Evolutionary conservation across 768 basidiomycete species (phyloP).

Genomic region (Mycena filopes): DNA sequence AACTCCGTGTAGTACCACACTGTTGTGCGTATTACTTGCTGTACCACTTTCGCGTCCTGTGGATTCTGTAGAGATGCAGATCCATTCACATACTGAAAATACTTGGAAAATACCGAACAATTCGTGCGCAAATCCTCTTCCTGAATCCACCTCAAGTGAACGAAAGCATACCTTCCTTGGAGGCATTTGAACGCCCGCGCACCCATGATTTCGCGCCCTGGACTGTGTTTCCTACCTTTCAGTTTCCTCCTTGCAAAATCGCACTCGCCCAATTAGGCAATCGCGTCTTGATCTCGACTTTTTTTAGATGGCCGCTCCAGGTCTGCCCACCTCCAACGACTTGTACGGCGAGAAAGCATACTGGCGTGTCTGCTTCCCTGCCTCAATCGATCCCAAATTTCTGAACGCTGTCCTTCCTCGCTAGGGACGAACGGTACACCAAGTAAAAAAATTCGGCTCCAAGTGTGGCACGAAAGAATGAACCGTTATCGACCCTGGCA

Average conservation of each 20-base stretch:
- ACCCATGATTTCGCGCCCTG: too few species aligned
- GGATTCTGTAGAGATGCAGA: background rate
- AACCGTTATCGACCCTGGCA: slow-evolving; percentile 40
- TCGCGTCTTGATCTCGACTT: background rate
- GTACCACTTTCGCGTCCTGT: too few species aligned
- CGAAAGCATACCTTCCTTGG: too few species aligned
- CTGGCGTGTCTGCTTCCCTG: slow-evolving; percentile 57
- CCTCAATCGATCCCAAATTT: background rate
- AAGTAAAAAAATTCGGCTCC: slow-evolving; percentile 53
- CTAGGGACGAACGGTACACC: slow-evolving; percentile 77
- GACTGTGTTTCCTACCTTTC: background rate
- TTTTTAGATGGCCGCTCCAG: background rate
- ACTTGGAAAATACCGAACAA: background rate
- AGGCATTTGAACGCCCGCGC: too few species aligned
- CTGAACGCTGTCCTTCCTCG: slow-evolving; percentile 18
- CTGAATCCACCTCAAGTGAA: too few species aligned
- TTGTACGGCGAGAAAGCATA: slow-evolving; percentile 76
- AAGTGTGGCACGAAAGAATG: background rate
- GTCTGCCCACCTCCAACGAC: slow-evolving; percentile 71
- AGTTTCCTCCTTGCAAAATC: background rate
- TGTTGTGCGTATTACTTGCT: background rate
- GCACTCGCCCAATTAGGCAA: background rate
- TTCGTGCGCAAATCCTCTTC: background rate
- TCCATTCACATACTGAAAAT: too few species aligned
- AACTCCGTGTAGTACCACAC: background rate